Conservation (phyloP, 2,329 filamentous ascomycete genomes). For the Fusarium sp. region DNA sequence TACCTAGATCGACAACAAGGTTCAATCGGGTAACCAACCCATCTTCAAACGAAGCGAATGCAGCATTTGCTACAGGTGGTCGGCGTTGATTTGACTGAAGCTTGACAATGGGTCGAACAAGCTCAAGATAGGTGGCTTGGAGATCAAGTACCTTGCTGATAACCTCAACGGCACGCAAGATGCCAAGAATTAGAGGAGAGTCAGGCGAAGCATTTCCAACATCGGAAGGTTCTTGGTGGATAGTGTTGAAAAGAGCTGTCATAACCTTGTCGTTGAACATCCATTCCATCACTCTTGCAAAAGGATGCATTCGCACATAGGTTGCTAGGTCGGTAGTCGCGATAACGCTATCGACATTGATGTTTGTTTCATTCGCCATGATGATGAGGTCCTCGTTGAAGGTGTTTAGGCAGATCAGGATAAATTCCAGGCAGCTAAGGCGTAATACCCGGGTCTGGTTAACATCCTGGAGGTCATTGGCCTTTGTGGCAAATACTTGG, state of each 20-base stretch:
- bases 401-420: slow-evolving; percentile 78
- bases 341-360: slow-evolving; percentile 80
- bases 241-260: slow-evolving; percentile 78
- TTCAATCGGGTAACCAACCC: slow-evolving; percentile 83
- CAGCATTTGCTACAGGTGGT: slow-evolving; percentile 71
- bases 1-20: slow-evolving; percentile 83
- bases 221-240: slow-evolving; percentile 79
- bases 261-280: slow-evolving; percentile 94
- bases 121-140: slow-evolving; percentile 90
- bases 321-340: slow-evolving; percentile 77
- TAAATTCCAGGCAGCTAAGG: slow-evolving; percentile 85
- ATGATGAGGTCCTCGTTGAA: slow-evolving; percentile 96
- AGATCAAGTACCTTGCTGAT: slow-evolving; percentile 85
- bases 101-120: slow-evolving; percentile 84
- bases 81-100: slow-evolving; percentile 69
- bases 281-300: slow-evolving; percentile 96
- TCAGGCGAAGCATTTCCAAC: slow-evolving; percentile 78
- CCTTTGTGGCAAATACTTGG: slow-evolving; percentile 76
- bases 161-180: slow-evolving; percentile 84
- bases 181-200: slow-evolving; percentile 82
- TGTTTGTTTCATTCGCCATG: slow-evolving; percentile 80
- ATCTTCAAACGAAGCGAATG: slow-evolving; percentile 92
- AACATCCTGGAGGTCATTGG: slow-evolving; percentile 72
- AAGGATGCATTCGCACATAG: slow-evolving; percentile 91
- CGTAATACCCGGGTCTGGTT: slow-evolving; percentile 79